phyloP scores from a whole-genome alignment of 2,329 filamentous ascomycete genomes.

The Metarhizium guizhouense region DNA sequence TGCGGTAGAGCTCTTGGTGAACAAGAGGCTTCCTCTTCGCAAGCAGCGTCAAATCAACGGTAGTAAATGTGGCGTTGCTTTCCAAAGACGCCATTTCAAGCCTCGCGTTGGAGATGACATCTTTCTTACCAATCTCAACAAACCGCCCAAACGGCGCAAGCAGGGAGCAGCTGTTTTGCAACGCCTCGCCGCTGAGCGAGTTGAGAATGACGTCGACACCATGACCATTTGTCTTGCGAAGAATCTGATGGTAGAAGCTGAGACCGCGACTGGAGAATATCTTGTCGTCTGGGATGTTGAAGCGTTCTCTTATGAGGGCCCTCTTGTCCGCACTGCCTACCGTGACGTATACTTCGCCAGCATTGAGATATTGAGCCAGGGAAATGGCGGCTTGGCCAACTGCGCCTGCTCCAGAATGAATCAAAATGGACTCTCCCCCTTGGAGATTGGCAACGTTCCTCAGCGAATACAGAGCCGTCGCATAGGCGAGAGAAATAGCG shows the following conservation, averaged over 20 bases:
- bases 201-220: constrained; percentile 65
- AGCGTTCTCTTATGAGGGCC: constrained; percentile 19
- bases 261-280: constrained; percentile 19
- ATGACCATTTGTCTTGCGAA: constrained; percentile 25
- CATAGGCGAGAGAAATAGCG: constrained; percentile 13
- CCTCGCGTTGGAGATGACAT: constrained; percentile 28
- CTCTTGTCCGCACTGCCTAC: constrained; percentile 20
- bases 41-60: constrained; percentile 36
- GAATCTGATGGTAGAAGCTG: constrained; percentile 12
- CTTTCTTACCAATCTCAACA: constrained; percentile 33
- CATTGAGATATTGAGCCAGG: constrained; percentile 14
- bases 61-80: constrained; percentile 35
- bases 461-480: constrained; percentile 11
- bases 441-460: constrained; percentile 16
- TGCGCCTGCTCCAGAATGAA: constrained; percentile 21
- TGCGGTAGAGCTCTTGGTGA: constrained; percentile 11
- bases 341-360: constrained; percentile 19
- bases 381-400: constrained; percentile 20
- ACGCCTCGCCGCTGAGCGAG: constrained; percentile 31
- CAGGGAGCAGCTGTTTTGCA: constrained; percentile 33
- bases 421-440: constrained; percentile 21
- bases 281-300: constrained; percentile 24
- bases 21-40: constrained; percentile 31
- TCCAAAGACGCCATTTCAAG: constrained; percentile 41
- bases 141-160: constrained; percentile 37